Base-by-base conservation (phyloP, 345 rosid genomes). In the Physaria fendleri region DNA sequence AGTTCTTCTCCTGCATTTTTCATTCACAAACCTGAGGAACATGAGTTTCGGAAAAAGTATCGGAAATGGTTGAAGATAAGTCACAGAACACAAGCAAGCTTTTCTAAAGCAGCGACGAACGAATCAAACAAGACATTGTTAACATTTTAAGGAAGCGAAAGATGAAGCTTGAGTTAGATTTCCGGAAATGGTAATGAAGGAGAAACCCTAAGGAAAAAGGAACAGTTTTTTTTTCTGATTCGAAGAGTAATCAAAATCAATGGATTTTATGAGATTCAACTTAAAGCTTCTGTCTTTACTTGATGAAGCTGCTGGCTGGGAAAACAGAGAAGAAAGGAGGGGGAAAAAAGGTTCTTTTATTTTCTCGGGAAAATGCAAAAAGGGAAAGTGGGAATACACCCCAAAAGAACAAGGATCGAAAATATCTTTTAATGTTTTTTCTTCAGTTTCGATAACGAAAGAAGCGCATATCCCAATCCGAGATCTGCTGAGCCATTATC, bases 401-500 rank as follows among this genome's bases (percentile, higher is more conserved):
- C 27, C 21, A 56, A 51, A 50, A 64, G 18, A 59, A 59, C 18
- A 51, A 27, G 60, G 72, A 43, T 64, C 75, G 13, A 32, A 4
- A 53, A 56, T 16, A 35, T 58, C 55, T 68, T 35, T 44, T 7
- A 2, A 13, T 4, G 1, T 2, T 14, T 22, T n/a, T 6, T n/a
- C 1, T 14, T 23, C 28, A 71, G 53, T 52, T 29, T 33, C 37
- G 67, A 66, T 38, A 65, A 64, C 70, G 74, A 34, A 57, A 51
- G 20, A 68, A 59, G 57, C 32, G 75, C 71, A 52, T 64, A 67
- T n/a, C n/a, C n/a, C n/a, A n/a, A n/a, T n/a, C n/a, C n/a, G n/a
- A n/a, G n/a, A n/a, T n/a, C n/a, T n/a, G n/a, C n/a, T n/a, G n/a
- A n/a, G n/a, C n/a, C n/a, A n/a, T n/a, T n/a, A n/a, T 69, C 65